Base-by-base conservation (phyloP, 768 basidiomycete species). In the Butyriboletus loyo region DNA sequence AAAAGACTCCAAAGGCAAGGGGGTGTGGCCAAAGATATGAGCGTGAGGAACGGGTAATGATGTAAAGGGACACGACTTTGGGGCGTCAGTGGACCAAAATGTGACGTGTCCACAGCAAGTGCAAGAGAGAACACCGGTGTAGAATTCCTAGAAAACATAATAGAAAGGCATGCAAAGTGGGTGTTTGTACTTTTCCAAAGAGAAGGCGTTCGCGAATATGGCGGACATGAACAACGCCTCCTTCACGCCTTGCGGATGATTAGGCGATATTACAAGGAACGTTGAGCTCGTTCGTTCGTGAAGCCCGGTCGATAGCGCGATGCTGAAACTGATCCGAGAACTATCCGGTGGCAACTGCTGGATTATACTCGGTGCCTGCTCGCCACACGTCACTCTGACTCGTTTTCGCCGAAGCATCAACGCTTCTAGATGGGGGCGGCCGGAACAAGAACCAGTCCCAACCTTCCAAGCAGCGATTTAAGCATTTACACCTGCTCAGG, bases 211-310 rank as follows among this genome's bases (percentile, higher is more conserved):
- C 55, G 54, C 47, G 46, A 56, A 59, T 50, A 58, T 30, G 54
- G 55, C 66, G 66, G 66, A 67, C 60, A 67, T 67, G 66, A 67
- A 60, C 45, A 55, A 55, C 42, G 49, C 59, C 52, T 27, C 48
- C 46, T 53, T 49, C 59, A 67, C 54, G 46, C 60, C 50, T 54
- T 52, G 48, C 41, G 19, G 27, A 55, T 19, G 41, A 43, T 61
- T 66, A 65, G 60, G 62, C 63, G 65, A 66, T 49, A 64, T 65
- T 57, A 57, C 55, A 19, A 45, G 50, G 51, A 66, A 62, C 54
- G 53, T 53, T 49, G 47, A 38, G 28, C 46, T 11, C 11, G 31
- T 1, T 52, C 35, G 37, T 38, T 58, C 24, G 21, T 32, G 41
- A 51, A 56, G 49, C 46, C 42, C 44, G 46, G 52, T 24, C 38